These are phyloP conservation scores for Sporothrix phasma DNA, from an alignment of 2,329 filamentous ascomycete genomes.

Conservation along the genomic window DNA sequence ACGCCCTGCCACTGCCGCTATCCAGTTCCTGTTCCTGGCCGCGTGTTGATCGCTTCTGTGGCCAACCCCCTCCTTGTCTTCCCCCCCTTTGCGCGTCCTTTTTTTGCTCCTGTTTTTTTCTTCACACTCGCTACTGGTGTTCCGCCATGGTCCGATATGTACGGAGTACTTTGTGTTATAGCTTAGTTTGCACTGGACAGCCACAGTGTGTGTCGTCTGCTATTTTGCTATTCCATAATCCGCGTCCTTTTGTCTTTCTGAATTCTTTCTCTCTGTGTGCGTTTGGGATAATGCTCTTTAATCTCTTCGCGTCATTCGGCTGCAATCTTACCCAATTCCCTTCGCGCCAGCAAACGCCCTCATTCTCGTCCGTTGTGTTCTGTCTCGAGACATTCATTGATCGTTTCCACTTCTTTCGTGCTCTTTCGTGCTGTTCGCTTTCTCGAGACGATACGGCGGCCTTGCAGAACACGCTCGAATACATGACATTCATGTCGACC, in stretches of 20 bases:
- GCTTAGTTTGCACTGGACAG: not conserved
- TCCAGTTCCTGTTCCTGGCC: slow-evolving; percentile 5
- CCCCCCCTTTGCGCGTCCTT: not conserved
- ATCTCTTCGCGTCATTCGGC: not conserved
- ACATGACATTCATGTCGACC: not conserved
- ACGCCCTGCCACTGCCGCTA: not conserved
- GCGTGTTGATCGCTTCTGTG: slow-evolving; percentile 9
- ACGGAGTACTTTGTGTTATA: not conserved
- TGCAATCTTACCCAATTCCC: not conserved
- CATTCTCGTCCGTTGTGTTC: not conserved
- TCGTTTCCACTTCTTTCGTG: not conserved
- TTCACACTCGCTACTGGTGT: not conserved
- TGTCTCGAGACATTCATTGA: not conserved
- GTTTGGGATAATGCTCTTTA: not conserved
- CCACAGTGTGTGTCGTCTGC: too few species aligned
- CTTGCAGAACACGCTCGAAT: not conserved
- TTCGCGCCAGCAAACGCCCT: not conserved
- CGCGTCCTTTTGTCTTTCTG: not conserved
- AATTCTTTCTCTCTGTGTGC: not conserved
- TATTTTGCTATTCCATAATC: not conserved
- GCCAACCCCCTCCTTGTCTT: not conserved
- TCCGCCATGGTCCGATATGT: not conserved
- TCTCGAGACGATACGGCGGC: not conserved
- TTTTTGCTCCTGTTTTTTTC: not conserved
- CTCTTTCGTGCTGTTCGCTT: too few species aligned